Conservation (phyloP, 345 rosid genomes). For the Brassica cretica region DNA sequence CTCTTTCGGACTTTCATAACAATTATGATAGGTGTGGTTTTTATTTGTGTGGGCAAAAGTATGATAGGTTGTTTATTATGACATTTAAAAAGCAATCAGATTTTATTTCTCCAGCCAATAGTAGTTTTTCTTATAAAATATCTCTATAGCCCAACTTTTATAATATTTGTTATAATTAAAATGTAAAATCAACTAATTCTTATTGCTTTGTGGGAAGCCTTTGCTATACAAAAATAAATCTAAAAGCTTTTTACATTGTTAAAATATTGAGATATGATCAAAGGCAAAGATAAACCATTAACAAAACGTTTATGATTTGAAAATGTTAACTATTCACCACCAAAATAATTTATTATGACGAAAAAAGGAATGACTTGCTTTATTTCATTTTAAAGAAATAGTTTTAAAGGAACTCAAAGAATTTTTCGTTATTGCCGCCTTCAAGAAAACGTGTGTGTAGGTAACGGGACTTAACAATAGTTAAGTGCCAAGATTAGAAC, state of each 20-base stretch:
- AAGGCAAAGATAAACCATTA: no score
- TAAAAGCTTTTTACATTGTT: not conserved
- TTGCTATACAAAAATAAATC: not conserved
- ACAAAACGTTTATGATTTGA: no score
- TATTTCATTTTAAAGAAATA: not conserved
- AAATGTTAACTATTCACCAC: no score
- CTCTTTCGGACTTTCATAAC: no score
- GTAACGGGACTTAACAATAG: slow-evolving; percentile 6
- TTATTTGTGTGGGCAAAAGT: no score
- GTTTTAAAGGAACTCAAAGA: not conserved
- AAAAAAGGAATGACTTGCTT: no score
- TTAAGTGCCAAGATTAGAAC: not conserved
- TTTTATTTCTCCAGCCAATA: not conserved
- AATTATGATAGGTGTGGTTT: no score
- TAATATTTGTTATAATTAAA: not conserved
- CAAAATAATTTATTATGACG: no score
- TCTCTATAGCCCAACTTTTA: not conserved
- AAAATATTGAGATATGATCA: no score
- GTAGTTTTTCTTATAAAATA: not conserved
- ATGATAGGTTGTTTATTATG: not conserved
- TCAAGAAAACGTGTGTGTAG: not conserved
- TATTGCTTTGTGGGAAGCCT: not conserved
- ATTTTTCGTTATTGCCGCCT: not conserved
- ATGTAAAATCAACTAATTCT: not conserved
- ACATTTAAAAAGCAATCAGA: not conserved